Conservation (phyloP, 2,329 filamentous ascomycete species). For the Geosmithia putterillii region DNA sequence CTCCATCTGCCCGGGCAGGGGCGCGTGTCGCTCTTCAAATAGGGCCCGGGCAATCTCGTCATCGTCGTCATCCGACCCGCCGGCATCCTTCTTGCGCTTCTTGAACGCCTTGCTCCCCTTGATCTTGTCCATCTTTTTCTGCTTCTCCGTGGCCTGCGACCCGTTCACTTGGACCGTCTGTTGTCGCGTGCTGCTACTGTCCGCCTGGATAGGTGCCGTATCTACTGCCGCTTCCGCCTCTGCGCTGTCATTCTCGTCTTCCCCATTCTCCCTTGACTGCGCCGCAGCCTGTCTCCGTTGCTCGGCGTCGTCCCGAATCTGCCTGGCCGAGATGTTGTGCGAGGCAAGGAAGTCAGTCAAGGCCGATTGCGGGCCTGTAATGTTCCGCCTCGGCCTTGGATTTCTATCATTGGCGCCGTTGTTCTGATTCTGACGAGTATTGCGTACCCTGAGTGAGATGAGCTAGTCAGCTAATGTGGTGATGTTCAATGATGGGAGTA, state of each 20-base stretch:
- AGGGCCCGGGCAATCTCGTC: constrained; percentile 37
- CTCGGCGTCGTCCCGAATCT: constrained; percentile 39
- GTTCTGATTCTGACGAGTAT: background rate
- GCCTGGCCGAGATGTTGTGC: constrained; percentile 56
- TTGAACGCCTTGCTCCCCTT: constrained; percentile 48
- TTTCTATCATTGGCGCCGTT: constrained; percentile 1
- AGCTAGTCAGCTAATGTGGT: background rate
- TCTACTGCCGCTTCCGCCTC: constrained; percentile 6
- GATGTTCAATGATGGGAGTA: background rate
- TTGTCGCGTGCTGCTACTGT: background rate
- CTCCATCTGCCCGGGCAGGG: constrained; percentile 72
- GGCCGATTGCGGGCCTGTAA: constrained; percentile 35
- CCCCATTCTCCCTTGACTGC: constrained; percentile 1
- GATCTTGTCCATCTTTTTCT: constrained; percentile 47
- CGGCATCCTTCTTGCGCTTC: constrained; percentile 30
- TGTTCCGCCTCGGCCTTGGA: constrained; percentile 15
- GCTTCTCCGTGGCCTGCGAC: constrained; percentile 22
- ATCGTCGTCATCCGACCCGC: constrained; percentile 33
- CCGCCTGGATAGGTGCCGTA: background rate
- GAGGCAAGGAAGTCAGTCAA: constrained; percentile 44
- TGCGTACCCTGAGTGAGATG: constrained; percentile 1
- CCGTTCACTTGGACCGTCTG: background rate
- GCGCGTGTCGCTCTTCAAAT: constrained; percentile 32
- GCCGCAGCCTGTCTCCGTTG: constrained; percentile 24
- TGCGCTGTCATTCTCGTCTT: background rate